phyloP scores from a whole-genome alignment of 1,284 basidiomycete genomes.

The Schizophyllum amplum region DNA sequence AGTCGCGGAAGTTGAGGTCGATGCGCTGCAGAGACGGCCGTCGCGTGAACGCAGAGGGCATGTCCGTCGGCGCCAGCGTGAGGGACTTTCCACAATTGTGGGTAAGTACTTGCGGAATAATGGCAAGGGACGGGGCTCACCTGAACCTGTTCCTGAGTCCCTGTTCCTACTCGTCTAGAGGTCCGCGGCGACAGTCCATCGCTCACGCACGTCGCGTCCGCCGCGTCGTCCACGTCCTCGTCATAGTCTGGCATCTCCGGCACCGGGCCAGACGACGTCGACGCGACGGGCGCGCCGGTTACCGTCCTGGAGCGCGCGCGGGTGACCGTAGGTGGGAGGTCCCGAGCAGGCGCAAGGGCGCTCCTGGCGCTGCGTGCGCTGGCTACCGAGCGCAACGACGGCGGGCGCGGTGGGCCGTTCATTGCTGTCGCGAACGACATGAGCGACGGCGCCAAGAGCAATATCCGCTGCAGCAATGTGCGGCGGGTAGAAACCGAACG shows the following conservation, averaged over 20 bases:
- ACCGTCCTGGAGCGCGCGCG: conserved; percentile 36
- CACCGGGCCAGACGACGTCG: not conserved
- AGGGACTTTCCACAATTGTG: not conserved
- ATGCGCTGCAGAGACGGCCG: conserved; percentile 28
- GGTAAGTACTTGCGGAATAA: not conserved
- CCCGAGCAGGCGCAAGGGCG: conserved; percentile 31
- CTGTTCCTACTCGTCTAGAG: not conserved
- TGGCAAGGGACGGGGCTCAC: too few relatives aligned
- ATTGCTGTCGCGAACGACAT: conserved; percentile 12
- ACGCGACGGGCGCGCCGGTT: conserved; percentile 17
- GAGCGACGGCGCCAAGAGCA: conserved; percentile 8
- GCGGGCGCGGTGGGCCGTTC: conserved; percentile 8
- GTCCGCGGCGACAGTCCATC: not conserved
- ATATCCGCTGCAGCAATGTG: not conserved
- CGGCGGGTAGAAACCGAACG: not conserved
- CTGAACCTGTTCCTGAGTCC: not conserved
- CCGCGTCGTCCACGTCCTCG: not conserved
- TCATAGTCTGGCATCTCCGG: not conserved
- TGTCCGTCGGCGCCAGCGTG: not conserved
- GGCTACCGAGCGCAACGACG: conserved; percentile 34
- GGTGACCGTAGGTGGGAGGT: too few relatives aligned
- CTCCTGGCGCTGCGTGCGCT: conserved; percentile 35
- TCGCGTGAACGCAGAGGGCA: conserved; percentile 34
- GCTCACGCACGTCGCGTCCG: not conserved
- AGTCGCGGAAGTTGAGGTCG: conserved; percentile 25